Evolutionary conservation across 768 basidiomycete genomes (phyloP), one percentile per base, ranked within the genome.

Genomic region (Leccinum obscurum): DNA sequence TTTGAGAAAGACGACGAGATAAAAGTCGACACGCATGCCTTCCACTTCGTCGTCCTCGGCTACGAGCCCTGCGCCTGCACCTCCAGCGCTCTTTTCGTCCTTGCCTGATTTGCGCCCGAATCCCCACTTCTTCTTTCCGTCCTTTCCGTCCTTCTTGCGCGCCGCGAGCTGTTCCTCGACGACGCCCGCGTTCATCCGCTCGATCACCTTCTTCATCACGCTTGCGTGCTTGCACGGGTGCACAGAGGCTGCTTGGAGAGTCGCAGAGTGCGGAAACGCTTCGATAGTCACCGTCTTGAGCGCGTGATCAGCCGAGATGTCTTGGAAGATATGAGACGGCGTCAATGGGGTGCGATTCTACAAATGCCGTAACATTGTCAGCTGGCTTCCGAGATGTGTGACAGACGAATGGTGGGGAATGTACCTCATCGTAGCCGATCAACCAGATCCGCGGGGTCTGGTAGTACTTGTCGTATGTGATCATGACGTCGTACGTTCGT

Each of bases 121-220:
- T 46, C 85, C 77, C 86, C 95, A 94, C 75, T 92, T 94, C 80
- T 90, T 92, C 81, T 89, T 89, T 4, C 64, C 54, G 53, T 80
- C 75, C 66, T 84, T 84, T 24, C 70, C 59, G 55, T 77, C 72
- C 30, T 75, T 69, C 67, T 85, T 86, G 63, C 84, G 83, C 61
- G 85, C 81, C 15, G 87, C 86, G 20, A 92, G 82, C 73, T 94
- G 92, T 71, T 92, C 88, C 61, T 88, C 92, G 57, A 90, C 82
- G 28, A 94, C 89, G 62, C 87, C 87, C 65, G 84, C 85, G 76
- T 98, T 97, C 95, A 98, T 98, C 59, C 96, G 85, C 75, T 98
- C 96, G 71, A 98, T 98, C 62, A 98, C 93, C 74, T 98, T 98
- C 84, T 97, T 98, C 97, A 99, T 99, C 59, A 99, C 97, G 74